Base-by-base conservation (phyloP, 2,329 filamentous ascomycete genomes). In the Incumbomyces lentus region DNA sequence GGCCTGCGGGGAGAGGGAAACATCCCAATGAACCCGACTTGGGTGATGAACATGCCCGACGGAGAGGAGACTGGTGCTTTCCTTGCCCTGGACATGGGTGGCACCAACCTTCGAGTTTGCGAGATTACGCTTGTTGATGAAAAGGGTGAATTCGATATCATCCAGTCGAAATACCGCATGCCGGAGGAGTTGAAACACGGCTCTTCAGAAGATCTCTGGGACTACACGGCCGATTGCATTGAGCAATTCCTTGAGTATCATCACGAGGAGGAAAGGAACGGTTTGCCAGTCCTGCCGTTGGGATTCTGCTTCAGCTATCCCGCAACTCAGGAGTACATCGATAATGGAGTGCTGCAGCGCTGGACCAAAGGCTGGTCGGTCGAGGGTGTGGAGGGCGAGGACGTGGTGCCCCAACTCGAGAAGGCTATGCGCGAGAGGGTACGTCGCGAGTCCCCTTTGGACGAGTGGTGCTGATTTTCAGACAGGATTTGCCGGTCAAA, bases 291-390 rank as follows among this genome's bases (percentile, higher is more conserved):
- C 53, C 60, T 86, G 18, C 85, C 86, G 6, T 77, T 95, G 6
- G 90, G 90, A 60, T 95, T 95, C 71, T 95, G 90, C 38, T 96
- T 96, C 70, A 94, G 86, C 3, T 95, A 95, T 64, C 90, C 90
- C 2, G 89, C 88, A 13, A 92, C 86, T 0, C 90, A 95, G 66
- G 80, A 93, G 58, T 90, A 88, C 67, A 89, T 95, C 60, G 87
- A 95, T 57, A 86, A 94, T 65, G 90, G 89, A 56, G 76, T 95
- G 33, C 75, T 95, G 48, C 89, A 95, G 68, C 81, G 88, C 58
- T 96, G 90, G 90, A 95, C 90, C 57, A 96, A 96, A 72, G 90
- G 90, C 2, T 95, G 95, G 61, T 89, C 95, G 62, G 94, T 96
- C 64, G 76, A 81, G 19, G 89, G 87, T 33, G 87, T 95, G 37